phyloP scores from a whole-genome alignment of 495 filamentous ascomycete genomes.

The Poronia punctata region DNA sequence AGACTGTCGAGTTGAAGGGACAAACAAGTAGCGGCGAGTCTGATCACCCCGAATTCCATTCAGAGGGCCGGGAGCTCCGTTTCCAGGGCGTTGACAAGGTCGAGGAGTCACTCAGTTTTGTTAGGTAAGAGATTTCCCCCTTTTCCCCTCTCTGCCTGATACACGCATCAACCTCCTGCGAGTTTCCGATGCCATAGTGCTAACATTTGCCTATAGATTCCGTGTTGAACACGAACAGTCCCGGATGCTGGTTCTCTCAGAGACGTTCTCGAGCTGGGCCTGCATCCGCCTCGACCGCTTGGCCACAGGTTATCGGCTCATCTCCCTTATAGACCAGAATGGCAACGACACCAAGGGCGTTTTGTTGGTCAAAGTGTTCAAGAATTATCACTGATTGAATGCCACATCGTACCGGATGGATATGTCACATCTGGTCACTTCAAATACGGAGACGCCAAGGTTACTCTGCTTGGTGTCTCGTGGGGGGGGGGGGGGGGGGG shows the following conservation, averaged over 20 bases:
- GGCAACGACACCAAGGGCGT: constrained; percentile 56
- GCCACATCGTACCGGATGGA: too few relatives aligned
- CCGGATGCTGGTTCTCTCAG: constrained; percentile 30
- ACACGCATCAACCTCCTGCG: not conserved
- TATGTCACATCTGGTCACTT: too few relatives aligned
- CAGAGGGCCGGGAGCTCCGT: constrained; percentile 21
- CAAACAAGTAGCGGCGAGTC: constrained; percentile 28
- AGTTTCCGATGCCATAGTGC: not conserved
- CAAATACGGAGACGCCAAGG: too few relatives aligned
- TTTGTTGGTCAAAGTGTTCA: constrained; percentile 59
- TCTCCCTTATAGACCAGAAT: constrained; percentile 59
- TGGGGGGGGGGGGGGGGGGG: too few relatives aligned
- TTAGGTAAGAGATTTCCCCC: constrained; percentile 31
- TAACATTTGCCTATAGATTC: constrained; percentile 46
- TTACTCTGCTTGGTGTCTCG: too few relatives aligned
- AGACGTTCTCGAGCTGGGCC: constrained; percentile 72
- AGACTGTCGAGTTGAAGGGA: constrained; percentile 24
- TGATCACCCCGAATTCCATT: constrained; percentile 36
- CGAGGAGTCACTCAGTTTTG: constrained; percentile 40
- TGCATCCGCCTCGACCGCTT: constrained; percentile 84
- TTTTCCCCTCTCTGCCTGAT: not conserved
- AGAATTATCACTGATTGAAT: constrained; percentile 26
- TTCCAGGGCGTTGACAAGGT: constrained; percentile 34
- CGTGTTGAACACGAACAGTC: constrained; percentile 69
- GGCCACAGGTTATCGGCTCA: constrained; percentile 64